Conservation (phyloP, 2,329 filamentous ascomycete species). For the Fusarium nanum region DNA sequence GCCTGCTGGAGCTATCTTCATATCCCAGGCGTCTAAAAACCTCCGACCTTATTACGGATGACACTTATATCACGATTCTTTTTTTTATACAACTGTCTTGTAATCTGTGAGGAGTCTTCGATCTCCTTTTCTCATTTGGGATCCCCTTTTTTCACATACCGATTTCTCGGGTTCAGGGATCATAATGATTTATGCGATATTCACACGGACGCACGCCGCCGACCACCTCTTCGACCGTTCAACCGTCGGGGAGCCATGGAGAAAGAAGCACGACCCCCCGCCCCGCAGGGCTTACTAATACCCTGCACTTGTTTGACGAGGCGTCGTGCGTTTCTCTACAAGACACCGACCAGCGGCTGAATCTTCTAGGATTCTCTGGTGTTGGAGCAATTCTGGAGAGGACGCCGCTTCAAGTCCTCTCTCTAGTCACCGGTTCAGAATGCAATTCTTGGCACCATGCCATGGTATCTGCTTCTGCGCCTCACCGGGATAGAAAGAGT, state of each 20-base stretch:
- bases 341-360: constrained; percentile 8
- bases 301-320: not conserved
- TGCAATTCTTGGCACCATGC: not conserved
- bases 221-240: not conserved
- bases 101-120: constrained; percentile 18
- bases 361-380: constrained; percentile 2
- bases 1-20: constrained; percentile 53
- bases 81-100: constrained; percentile 18
- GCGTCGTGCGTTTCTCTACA: not conserved
- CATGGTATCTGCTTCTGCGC: constrained; percentile 6
- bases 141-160: constrained; percentile 5
- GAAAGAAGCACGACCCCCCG: not conserved
- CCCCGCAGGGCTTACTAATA: not conserved
- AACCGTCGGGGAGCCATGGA: not conserved
- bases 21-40: constrained; percentile 52
- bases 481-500: constrained; percentile 14
- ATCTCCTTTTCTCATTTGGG: constrained; percentile 19
- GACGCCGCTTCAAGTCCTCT: constrained; percentile 16
- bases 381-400: constrained; percentile 2
- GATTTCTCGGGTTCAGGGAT: constrained; percentile 33
- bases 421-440: constrained; percentile 16
- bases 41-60: not conserved
- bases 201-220: constrained; percentile 4
- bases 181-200: constrained; percentile 22
- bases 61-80: not conserved